Evolutionary conservation across 169 alveolate genomes (phyloP), one percentile per base, ranked within the genome.

Genomic region (Plasmodium blacklocki): DNA sequence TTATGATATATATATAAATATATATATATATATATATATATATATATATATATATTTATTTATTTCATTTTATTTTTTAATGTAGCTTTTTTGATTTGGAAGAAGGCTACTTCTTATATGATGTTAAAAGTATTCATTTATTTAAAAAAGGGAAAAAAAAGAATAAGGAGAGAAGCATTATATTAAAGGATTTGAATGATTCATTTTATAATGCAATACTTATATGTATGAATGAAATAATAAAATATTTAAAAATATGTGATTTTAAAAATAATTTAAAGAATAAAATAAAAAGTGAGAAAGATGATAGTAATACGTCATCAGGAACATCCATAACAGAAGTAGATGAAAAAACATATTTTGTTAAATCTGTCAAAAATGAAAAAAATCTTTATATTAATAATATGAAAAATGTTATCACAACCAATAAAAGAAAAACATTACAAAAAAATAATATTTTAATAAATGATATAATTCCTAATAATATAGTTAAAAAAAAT

Each of bases 141-240:
- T 68, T 56, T 54, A 80, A 39, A 26, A 68, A 54, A 5, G 12
- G 43, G 26, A 67, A 67, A 72, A 50, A 67, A 7, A 80, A 80
- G 21, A 23, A 66, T 39, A 80, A 68, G 58, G 63, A 60, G 18
- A 80, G 59, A 66, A 52, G 47, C 1, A 52, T 68, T 12, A 68
- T 80, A 47, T 19, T 80, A 67, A 80, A 50, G 59, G 90, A 75
- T 32, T 60, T 80, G 19, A 80, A 68, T 29, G 90, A 68, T 56
- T 68, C 56, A 60, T 80, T 80, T 73, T 80, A 54, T 67, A 80
- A 80, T 29, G 80, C 90, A 32, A 80, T 80, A 68, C 59, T 80
- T 49, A 62, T 80, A 11, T 80, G 90, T 80, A 68, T 80, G 90
- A 56, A 80, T 49, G 90, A 80, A 67, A 80, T 70, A 58, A 73